Conservation (phyloP, 306 rosid genomes). For the Coriaria nepalensis region DNA sequence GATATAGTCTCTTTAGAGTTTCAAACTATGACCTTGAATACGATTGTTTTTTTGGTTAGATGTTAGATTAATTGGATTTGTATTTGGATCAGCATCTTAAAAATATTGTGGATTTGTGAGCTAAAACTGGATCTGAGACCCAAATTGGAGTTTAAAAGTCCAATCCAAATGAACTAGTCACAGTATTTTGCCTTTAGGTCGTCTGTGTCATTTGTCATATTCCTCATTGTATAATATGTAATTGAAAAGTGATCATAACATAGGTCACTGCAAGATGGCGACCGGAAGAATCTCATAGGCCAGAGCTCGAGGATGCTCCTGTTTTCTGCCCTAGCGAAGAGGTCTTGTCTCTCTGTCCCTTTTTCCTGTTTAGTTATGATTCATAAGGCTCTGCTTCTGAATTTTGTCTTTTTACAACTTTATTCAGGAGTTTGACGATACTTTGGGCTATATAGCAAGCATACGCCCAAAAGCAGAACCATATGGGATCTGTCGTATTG, state of each 20-base stretch:
- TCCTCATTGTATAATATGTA: conserved; percentile 12
- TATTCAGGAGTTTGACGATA: conserved; percentile 82
- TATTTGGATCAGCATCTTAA: too few relatives aligned
- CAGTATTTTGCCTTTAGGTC: too few relatives aligned
- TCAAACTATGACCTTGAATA: neutral
- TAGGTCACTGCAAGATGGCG: conserved; percentile 93
- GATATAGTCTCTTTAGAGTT: neutral
- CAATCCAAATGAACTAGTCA: too few relatives aligned
- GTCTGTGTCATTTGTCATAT: too few relatives aligned
- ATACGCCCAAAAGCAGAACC: conserved; percentile 73
- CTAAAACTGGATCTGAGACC: too few relatives aligned
- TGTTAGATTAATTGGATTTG: too few relatives aligned
- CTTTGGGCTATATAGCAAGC: conserved; percentile 73
- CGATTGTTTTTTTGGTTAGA: too few relatives aligned
- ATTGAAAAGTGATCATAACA: conserved; percentile 26
- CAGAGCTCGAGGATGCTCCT: conserved; percentile 72
- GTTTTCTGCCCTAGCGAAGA: conserved; percentile 85
- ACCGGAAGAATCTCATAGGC: conserved; percentile 64
- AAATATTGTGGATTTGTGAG: too few relatives aligned
- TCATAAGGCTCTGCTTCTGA: conserved; percentile 8
- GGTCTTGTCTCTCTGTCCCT: conserved; percentile 29
- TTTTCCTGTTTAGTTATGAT: conserved; percentile 7
- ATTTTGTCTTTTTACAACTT: conserved; percentile 17
- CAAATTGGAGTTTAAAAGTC: too few relatives aligned
- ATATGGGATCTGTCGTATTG: conserved; percentile 93